Conservation (phyloP, 2,329 filamentous ascomycete species). For the Escovopsis sp. region DNA sequence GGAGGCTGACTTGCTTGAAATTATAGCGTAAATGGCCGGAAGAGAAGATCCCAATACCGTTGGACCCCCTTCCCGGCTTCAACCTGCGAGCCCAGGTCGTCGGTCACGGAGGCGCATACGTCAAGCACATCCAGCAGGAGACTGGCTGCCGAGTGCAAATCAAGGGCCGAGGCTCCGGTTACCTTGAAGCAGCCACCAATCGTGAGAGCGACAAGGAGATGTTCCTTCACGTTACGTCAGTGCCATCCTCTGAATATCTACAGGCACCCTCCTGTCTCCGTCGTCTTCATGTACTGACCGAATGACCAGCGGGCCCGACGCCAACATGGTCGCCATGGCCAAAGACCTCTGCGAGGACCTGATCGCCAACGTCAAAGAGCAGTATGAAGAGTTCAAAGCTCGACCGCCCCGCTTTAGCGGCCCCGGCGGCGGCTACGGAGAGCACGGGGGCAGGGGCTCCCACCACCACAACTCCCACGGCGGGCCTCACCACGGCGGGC, state of each 20-base stretch:
- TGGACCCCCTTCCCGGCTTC: conserved; percentile 87
- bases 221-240: conserved; percentile 90
- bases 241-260: conserved; percentile 8
- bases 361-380: conserved; percentile 69
- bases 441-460: conserved; percentile 24
- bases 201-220: conserved; percentile 89
- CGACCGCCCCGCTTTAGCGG: conserved; percentile 51
- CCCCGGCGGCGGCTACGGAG: conserved; percentile 26
- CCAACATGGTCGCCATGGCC: conserved; percentile 70
- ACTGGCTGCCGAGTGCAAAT: conserved; percentile 95
- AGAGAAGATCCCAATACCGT: conserved; percentile 78
- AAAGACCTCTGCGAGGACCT: conserved; percentile 84
- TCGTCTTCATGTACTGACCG: conserved; percentile 18
- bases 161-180: conserved; percentile 90
- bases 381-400: conserved; percentile 85
- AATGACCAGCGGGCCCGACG: conserved; percentile 60
- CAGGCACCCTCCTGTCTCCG: background rate
- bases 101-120: conserved; percentile 83
- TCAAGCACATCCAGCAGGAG: conserved; percentile 95
- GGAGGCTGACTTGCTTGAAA: conserved; percentile 2
- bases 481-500: conserved; percentile 8
- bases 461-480: conserved; percentile 5
- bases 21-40: conserved; percentile 96
- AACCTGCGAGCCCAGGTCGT: conserved; percentile 94
- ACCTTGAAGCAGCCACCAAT: conserved; percentile 78